Percentiles rank a stretch among this genome's conserved stretches.
phyloP scores from a whole-genome alignment of 2,329 filamentous ascomycete species.

The Hypoxylon sp. region DNA sequence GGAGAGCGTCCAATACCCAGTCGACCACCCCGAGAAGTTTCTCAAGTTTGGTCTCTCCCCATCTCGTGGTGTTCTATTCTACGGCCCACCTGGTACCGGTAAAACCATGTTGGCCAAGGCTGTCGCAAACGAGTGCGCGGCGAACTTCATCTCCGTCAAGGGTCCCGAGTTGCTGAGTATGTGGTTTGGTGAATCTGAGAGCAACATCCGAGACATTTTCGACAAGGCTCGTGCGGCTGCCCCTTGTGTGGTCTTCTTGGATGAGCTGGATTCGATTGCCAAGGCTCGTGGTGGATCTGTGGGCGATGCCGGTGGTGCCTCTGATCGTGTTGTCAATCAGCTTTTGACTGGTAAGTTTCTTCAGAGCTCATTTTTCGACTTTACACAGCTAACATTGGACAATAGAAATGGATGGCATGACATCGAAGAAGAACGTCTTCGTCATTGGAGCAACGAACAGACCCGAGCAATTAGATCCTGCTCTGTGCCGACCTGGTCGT shows the following conservation, averaged over 20 bases:
- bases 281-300: constrained; percentile 98
- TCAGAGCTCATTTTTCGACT: neutral
- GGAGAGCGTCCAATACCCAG: constrained; percentile 98
- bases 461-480: constrained; percentile 98
- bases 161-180: constrained; percentile 98
- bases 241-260: constrained; percentile 98
- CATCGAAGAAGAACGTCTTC: constrained; percentile 99
- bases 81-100: constrained; percentile 99
- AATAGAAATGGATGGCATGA: constrained; percentile 98
- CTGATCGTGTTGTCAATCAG: constrained; percentile 99
- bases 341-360: constrained; percentile 86
- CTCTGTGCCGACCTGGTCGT: constrained; percentile 97
- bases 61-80: constrained; percentile 98
- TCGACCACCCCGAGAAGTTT: constrained; percentile 99
- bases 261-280: constrained; percentile 98
- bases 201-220: constrained; percentile 99
- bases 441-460: constrained; percentile 99
- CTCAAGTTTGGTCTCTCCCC: constrained; percentile 99
- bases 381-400: constrained; percentile 59
- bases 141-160: constrained; percentile 99
- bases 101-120: constrained; percentile 99
- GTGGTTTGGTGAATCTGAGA: constrained; percentile 99
- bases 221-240: constrained; percentile 99
- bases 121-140: constrained; percentile 98
- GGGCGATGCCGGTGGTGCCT: constrained; percentile 97